Evolutionary conservation across 75 land plant species (phyloP), one percentile per base, ranked within the genome.

Genomic region (Selaginella moellendorffii): DNA sequence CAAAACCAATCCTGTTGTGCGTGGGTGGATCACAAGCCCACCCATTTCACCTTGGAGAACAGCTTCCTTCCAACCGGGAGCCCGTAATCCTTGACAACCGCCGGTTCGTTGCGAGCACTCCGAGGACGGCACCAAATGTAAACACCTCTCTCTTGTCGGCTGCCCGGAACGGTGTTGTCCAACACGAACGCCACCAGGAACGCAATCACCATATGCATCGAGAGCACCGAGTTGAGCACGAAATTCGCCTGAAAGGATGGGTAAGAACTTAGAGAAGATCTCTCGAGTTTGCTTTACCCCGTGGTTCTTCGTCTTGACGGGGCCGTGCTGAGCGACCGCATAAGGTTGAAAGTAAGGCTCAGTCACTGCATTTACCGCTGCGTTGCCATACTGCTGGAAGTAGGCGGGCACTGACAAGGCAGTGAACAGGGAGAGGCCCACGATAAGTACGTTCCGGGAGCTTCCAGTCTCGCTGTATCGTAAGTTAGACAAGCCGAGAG

Each of bases 141-240:
- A 0, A 66, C 75, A 1, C 96, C 96, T 59, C 86, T 68, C 67
- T 89, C 96, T 68, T 81, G 79, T 54, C 65, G 63, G 66, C 73
- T 83, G 2, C 96, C 90, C 27, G 89, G 89, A 29, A 83, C 96
- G 0, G 96, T 89, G 67, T 83, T 89, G 70, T 89, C 96, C 0
- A 89, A 75, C 28, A 83, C 10, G 51, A 85, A 76, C 52, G 96
- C 83, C 24, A 89, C 76, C 31, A 83, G 21, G 19, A 89, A 65
- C 1, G 89, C 81, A 22, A 89, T 78, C 61, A 89, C 86, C 86
- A 89, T 85, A 71, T 79, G 72, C 53, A 85, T 17, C n/a, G 96
- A 89, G 24, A 89, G 42, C 5, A 85, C 78, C 8, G 76, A 79
- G 54, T 89, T 85, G 12, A 89, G 36, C 0, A 70, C 82, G 69